Conservation (phyloP, 2,329 filamentous ascomycete genomes). For the Neonectria magnoliae region DNA sequence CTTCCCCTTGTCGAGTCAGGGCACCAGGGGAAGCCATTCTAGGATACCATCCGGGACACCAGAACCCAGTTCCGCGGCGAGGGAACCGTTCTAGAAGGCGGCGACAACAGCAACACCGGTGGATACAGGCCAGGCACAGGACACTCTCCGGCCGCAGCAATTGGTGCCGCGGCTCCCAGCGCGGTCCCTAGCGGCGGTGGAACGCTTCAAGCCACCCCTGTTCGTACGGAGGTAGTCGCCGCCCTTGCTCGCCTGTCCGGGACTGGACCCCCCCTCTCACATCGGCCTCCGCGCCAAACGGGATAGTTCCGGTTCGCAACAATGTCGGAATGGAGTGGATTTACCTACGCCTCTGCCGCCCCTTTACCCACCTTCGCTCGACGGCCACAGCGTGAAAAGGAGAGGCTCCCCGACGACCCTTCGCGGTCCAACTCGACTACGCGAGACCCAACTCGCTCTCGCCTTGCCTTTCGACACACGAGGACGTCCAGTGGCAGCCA, state of each 20-base stretch:
- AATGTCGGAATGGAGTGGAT: slow-evolving; percentile 47
- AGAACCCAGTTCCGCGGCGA: slow-evolving; percentile 42
- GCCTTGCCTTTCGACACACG: slow-evolving; percentile 35
- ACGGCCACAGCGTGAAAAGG: slow-evolving; percentile 42
- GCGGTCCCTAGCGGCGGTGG: slow-evolving; percentile 36
- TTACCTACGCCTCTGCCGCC: slow-evolving; percentile 43
- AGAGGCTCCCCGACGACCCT: slow-evolving; percentile 38
- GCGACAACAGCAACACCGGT: slow-evolving; percentile 29
- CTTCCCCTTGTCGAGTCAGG: slow-evolving; percentile 24
- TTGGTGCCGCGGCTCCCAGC: slow-evolving; percentile 27
- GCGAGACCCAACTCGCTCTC: slow-evolving; percentile 33
- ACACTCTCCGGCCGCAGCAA: slow-evolving; percentile 25
- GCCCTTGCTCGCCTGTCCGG: slow-evolving; percentile 10
- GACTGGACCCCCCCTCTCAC: slow-evolving; percentile 22
- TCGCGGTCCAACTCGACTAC: slow-evolving; percentile 31
- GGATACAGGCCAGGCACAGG: slow-evolving; percentile 31
- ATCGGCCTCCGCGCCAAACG: slow-evolving; percentile 40
- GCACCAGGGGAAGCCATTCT: slow-evolving; percentile 31
- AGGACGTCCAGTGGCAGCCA: slow-evolving; percentile 42
- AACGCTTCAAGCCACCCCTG: slow-evolving; percentile 37
- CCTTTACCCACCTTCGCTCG: slow-evolving; percentile 44
- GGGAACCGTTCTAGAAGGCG: slow-evolving; percentile 46
- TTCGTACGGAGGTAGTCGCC: slow-evolving; percentile 26
- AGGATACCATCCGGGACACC: slow-evolving; percentile 34
- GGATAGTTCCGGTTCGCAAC: slow-evolving; percentile 39